phyloP scores from a whole-genome alignment of 2,329 filamentous ascomycete genomes.

The Epichloe brachyelytri region DNA sequence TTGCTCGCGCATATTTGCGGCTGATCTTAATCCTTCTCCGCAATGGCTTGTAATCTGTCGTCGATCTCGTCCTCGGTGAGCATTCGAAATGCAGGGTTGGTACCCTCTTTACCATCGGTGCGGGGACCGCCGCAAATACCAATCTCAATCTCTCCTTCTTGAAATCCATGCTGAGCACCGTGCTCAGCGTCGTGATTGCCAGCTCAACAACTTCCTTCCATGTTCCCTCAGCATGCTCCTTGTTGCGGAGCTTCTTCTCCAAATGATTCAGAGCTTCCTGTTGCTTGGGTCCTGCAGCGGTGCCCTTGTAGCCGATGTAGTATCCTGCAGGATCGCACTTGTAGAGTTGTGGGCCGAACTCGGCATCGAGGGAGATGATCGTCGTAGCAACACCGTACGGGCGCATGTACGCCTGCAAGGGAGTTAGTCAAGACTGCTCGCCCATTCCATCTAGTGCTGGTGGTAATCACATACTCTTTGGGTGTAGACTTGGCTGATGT shows the following conservation, averaged over 20 bases:
- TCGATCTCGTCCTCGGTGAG: constrained; percentile 97
- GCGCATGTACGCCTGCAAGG: constrained; percentile 74
- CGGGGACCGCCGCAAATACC: constrained; percentile 87
- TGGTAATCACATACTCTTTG: constrained; percentile 54
- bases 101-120: constrained; percentile 70
- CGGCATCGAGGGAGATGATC: constrained; percentile 83
- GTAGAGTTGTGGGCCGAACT: constrained; percentile 88
- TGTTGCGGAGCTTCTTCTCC: constrained; percentile 99
- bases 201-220: constrained; percentile 98
- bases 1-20: not conserved
- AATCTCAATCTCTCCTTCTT: constrained; percentile 98
- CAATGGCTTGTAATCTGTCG: constrained; percentile 92
- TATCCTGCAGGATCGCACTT: constrained; percentile 98
- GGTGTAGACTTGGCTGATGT: constrained; percentile 99
- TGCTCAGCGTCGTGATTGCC: constrained; percentile 89
- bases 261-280: constrained; percentile 97
- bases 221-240: constrained; percentile 78
- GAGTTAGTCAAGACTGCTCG: not conserved
- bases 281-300: constrained; percentile 92
- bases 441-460: not conserved
- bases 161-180: constrained; percentile 95
- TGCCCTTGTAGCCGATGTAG: constrained; percentile 97
- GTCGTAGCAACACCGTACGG: constrained; percentile 93
- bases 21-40: constrained; percentile 76
- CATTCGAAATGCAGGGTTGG: constrained; percentile 66